Evolutionary conservation across 805 yeast genomes (phyloP).

Genomic region (Millerozyma miso): DNA sequence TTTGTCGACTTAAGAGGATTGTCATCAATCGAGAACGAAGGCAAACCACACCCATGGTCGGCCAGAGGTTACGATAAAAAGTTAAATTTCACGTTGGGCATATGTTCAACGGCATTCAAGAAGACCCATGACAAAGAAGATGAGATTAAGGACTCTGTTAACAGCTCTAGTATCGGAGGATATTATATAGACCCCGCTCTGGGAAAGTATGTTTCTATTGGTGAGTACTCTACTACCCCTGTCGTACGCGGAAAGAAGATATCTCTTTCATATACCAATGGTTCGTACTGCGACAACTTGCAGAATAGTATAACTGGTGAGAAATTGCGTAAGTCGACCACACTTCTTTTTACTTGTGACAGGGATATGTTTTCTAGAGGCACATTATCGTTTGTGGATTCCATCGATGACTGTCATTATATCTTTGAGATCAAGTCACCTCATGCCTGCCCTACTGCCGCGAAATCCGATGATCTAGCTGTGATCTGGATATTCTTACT

Average conservation of each 20-base stretch:
- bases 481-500: conserved; percentile 45
- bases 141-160: conserved; percentile 40
- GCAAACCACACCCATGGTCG: conserved; percentile 52
- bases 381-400: conserved; percentile 64
- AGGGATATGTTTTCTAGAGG: conserved; percentile 66
- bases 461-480: conserved; percentile 58
- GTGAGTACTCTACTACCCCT: conserved; percentile 59
- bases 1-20: conserved; percentile 50
- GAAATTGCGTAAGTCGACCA: conserved; percentile 54
- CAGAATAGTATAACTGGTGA: conserved; percentile 40
- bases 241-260: conserved; percentile 68
- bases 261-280: conserved; percentile 65
- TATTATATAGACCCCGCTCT: conserved; percentile 37
- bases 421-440: conserved; percentile 81
- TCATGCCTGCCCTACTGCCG: conserved; percentile 80
- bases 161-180: conserved; percentile 40
- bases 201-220: conserved; percentile 40
- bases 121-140: conserved; percentile 31
- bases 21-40: conserved; percentile 44
- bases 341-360: conserved; percentile 75
- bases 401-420: conserved; percentile 71
- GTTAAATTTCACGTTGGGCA: conserved; percentile 59
- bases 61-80: conserved; percentile 70
- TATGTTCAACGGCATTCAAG: conserved; percentile 44
- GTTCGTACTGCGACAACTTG: conserved; percentile 49